Percentiles rank a stretch among this genome's conserved stretches.
Evolutionary conservation across 2,329 filamentous ascomycete species (phyloP).

Genomic region (Bipolaris cookei): DNA sequence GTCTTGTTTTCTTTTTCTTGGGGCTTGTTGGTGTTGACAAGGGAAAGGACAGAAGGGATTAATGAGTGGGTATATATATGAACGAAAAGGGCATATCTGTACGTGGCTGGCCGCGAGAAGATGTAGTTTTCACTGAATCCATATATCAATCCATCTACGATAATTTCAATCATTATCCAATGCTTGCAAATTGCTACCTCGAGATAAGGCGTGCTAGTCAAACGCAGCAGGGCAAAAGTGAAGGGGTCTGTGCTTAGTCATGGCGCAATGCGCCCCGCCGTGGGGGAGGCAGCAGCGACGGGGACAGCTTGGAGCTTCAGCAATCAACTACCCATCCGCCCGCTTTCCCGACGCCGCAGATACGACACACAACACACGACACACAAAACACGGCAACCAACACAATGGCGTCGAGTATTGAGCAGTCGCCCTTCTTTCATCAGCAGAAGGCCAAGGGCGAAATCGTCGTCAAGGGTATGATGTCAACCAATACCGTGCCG

Average conservation of each 20-base stretch:
- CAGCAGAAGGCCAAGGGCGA: slow-evolving; percentile 35
- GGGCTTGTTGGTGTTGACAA: slow-evolving; percentile 6
- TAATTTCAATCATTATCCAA: too few species aligned
- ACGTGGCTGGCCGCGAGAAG: slow-evolving; percentile 2
- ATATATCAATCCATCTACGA: background rate
- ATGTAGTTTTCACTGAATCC: background rate
- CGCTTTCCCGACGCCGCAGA: slow-evolving; percentile 19
- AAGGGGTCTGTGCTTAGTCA: slow-evolving; percentile 17
- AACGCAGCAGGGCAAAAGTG: slow-evolving; percentile 2
- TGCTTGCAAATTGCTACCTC: background rate
- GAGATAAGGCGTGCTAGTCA: slow-evolving; percentile 4
- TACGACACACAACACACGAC: slow-evolving; percentile 17
- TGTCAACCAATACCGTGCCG: background rate
- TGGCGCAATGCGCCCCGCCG: slow-evolving; percentile 16
- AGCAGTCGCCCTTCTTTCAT: slow-evolving; percentile 48
- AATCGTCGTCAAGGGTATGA: slow-evolving; percentile 44
- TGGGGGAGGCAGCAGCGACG: slow-evolving; percentile 28
- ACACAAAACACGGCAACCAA: slow-evolving; percentile 17
- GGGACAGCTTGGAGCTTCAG: slow-evolving; percentile 21
- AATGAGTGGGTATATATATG: background rate
- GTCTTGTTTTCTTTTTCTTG: background rate
- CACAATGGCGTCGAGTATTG: slow-evolving; percentile 43
- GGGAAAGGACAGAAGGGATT: background rate
- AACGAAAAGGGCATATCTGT: background rate
- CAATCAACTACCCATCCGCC: slow-evolving; percentile 2